These are phyloP conservation scores for Chrysosporium keratinophilum DNA, from an alignment of 2,329 filamentous ascomycete genomes.

Conservation along the genomic window DNA sequence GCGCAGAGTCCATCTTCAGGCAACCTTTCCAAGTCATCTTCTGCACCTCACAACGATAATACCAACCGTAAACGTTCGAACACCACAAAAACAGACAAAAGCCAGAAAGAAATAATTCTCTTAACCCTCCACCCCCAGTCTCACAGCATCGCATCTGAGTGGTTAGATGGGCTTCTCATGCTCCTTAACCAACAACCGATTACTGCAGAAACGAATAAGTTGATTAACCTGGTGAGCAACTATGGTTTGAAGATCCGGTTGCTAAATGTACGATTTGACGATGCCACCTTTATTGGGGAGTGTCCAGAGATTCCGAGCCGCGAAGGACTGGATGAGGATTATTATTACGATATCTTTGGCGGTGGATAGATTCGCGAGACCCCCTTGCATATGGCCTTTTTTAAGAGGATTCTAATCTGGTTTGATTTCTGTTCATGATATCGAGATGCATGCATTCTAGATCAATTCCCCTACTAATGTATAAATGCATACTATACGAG, in stretches of 20 bases:
- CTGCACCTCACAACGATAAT: not conserved
- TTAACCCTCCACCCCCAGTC: constrained; percentile 73
- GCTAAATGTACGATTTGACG: constrained; percentile 82
- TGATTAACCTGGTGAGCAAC: constrained; percentile 74
- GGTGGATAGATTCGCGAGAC: constrained; percentile 21
- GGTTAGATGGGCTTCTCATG: constrained; percentile 93
- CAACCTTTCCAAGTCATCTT: not conserved
- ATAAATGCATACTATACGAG: not conserved
- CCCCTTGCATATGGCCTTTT: not conserved
- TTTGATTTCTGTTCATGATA: constrained; percentile 2
- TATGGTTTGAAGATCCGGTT: constrained; percentile 89
- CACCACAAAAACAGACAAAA: constrained; percentile 23
- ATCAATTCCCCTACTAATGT: not conserved
- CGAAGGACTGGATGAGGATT: constrained; percentile 81
- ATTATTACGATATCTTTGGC: constrained; percentile 70
- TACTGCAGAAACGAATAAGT: constrained; percentile 87
- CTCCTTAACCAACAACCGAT: constrained; percentile 89
- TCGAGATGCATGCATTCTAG: not conserved
- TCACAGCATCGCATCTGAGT: constrained; percentile 81
- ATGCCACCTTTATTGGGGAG: constrained; percentile 57
- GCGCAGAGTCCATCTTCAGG: constrained; percentile 24
- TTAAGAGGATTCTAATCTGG: not conserved
- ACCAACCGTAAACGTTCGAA: constrained; percentile 24
- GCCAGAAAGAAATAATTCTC: constrained; percentile 57
- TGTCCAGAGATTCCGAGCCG: constrained; percentile 68